These are phyloP conservation scores for Quercus wislizeni DNA, from an alignment of 306 rosid genomes.

Conservation along the genomic window DNA sequence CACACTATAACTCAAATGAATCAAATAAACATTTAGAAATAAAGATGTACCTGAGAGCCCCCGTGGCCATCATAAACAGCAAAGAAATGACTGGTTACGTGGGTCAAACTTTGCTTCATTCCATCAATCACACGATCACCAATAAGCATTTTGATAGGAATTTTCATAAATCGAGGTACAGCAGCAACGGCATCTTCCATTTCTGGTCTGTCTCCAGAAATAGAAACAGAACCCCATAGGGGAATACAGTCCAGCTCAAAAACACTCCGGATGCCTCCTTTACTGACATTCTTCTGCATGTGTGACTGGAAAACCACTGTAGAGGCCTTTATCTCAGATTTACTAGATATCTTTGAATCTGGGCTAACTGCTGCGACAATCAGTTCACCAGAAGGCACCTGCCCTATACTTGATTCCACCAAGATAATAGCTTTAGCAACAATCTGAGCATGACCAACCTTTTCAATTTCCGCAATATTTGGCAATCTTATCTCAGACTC, in stretches of 20 bases:
- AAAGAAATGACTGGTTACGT: conserved; percentile 48
- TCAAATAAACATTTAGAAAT: not conserved
- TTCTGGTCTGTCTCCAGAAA: conserved; percentile 53
- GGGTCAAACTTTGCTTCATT: conserved; percentile 42
- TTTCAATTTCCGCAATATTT: conserved; percentile 36
- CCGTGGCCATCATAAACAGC: conserved; percentile 72
- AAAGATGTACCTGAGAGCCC: conserved; percentile 50
- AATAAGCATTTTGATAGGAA: conserved; percentile 49
- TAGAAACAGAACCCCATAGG: conserved; percentile 60
- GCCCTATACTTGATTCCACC: conserved; percentile 41
- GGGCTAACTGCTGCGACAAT: conserved; percentile 45
- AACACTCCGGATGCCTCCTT: conserved; percentile 32
- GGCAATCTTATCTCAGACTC: conserved; percentile 29
- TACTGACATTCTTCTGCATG: conserved; percentile 21
- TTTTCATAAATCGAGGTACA: conserved; percentile 43
- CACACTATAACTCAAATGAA: not conserved
- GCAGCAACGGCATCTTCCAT: conserved; percentile 59
- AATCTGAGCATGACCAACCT: conserved; percentile 33
- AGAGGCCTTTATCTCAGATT: conserved; percentile 32
- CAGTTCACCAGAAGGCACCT: conserved; percentile 45
- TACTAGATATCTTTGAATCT: conserved; percentile 21
- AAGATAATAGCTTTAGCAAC: conserved; percentile 49
- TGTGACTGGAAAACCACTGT: conserved; percentile 40
- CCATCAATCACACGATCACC: conserved; percentile 29
- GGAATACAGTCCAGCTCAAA: conserved; percentile 55